A percentile compares a stretch with the other conserved stretches of the same genome.
These are phyloP conservation scores for Tuber magnatum DNA, from an alignment of 495 filamentous ascomycete species.

Conservation along the genomic window DNA sequence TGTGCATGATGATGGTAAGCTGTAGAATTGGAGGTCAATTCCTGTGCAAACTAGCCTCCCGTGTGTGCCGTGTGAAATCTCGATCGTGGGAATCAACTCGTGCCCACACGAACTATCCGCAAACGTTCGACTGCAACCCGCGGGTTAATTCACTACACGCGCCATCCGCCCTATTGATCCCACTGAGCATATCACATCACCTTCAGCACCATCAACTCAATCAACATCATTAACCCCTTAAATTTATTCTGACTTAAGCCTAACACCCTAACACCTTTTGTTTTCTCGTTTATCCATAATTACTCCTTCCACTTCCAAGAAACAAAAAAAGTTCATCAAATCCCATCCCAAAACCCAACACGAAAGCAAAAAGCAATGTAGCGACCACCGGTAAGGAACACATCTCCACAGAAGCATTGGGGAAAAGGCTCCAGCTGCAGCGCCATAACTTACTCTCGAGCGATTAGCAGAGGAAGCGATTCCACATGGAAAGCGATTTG, in stretches of 20 bases:
- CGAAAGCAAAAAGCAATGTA: not conserved
- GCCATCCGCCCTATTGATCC: not conserved
- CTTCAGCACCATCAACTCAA: not conserved
- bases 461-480: not conserved
- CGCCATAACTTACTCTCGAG: not conserved
- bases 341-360: not conserved
- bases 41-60: not conserved
- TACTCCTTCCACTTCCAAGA: no score
- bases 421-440: not conserved
- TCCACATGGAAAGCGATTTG: not conserved
- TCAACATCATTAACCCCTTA: no score
- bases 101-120: not conserved
- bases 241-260: no score
- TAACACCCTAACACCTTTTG: no score
- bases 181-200: not conserved
- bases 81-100: not conserved
- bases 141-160: not conserved
- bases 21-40: not conserved
- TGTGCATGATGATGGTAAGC: not conserved
- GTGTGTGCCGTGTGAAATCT: not conserved
- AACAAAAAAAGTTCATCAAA: not conserved
- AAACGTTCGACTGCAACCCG: not conserved
- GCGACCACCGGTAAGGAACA: conserved; percentile 3
- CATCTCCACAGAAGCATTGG: not conserved
- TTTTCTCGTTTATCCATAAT: no score